Percentiles rank a stretch among this genome's conserved stretches.
These are phyloP conservation scores for Cytospora piceicola DNA, from an alignment of 2,329 filamentous ascomycete species.

Conservation along the genomic window DNA sequence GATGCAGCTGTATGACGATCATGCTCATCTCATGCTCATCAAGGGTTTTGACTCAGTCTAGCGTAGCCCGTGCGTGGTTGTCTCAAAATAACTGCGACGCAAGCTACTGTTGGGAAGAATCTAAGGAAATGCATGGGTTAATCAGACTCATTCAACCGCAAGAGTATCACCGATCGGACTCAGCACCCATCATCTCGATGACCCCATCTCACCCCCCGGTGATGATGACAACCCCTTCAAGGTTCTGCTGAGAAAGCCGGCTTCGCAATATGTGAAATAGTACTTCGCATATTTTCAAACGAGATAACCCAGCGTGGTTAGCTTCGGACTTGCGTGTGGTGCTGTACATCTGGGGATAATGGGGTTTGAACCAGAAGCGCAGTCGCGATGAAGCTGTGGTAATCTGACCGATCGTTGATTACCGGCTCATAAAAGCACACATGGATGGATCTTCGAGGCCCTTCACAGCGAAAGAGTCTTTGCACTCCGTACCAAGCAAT, in stretches of 20 bases:
- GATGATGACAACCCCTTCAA: constrained; percentile 72
- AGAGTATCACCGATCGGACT: constrained; percentile 55
- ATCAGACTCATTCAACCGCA: constrained; percentile 29
- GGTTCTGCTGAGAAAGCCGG: constrained; percentile 72
- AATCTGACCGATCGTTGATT: no score
- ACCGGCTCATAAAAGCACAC: no score
- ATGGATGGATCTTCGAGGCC: no score
- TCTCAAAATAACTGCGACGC: constrained; percentile 3
- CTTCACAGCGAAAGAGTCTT: no score
- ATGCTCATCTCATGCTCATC: neutral
- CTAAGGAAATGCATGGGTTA: constrained; percentile 16
- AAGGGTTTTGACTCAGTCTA: constrained; percentile 12
- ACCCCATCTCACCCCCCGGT: constrained; percentile 69
- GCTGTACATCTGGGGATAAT: no score
- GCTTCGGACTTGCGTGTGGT: no score
- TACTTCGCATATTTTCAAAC: constrained; percentile 50
- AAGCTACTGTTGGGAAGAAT: constrained; percentile 2
- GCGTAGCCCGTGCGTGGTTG: constrained; percentile 1
- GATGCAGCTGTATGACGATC: constrained; percentile 25
- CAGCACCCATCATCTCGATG: constrained; percentile 68
- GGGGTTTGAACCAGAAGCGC: no score
- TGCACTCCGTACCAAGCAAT: neutral
- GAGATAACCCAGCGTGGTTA: no score
- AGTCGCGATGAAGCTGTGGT: no score
- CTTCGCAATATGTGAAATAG: constrained; percentile 77